These are phyloP conservation scores for Insectozyma bohioensis DNA, from an alignment of 1,139 yeast species.

Conservation along the genomic window DNA sequence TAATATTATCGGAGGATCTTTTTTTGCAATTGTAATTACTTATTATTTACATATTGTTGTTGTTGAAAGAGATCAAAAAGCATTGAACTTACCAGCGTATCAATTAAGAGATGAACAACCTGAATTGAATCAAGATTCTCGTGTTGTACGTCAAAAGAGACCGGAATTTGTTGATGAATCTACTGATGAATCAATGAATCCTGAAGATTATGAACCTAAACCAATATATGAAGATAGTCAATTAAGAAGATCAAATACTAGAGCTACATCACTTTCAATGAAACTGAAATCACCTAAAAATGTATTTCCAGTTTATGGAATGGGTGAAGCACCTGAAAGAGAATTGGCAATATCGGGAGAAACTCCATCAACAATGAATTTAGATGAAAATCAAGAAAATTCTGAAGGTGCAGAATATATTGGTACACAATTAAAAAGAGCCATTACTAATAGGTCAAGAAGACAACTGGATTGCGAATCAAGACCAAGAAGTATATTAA, in stretches of 20 bases:
- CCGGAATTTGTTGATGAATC: slow-evolving; percentile 14
- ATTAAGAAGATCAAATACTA: slow-evolving; percentile 8
- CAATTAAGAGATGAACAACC: slow-evolving; percentile 81
- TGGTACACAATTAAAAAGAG: slow-evolving; percentile 28
- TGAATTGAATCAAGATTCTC: slow-evolving; percentile 68
- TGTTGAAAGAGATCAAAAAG: slow-evolving; percentile 65
- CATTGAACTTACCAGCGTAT: slow-evolving; percentile 60
- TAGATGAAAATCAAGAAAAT: slow-evolving; percentile 9
- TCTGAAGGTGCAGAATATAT: slow-evolving; percentile 26
- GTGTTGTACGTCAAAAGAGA: slow-evolving; percentile 56
- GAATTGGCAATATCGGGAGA: slow-evolving; percentile 59
- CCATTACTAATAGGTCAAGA: slow-evolving; percentile 11
- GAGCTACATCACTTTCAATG: slow-evolving; percentile 4
- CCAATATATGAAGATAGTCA: slow-evolving; percentile 11
- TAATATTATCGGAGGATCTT: slow-evolving; percentile 67
- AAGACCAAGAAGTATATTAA: no score
- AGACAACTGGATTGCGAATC: slow-evolving; percentile 9
- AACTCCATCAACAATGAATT: slow-evolving; percentile 4
- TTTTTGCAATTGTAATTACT: slow-evolving; percentile 61
- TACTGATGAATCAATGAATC: slow-evolving; percentile 8
- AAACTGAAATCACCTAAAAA: slow-evolving; percentile 58
- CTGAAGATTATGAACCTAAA: slow-evolving; percentile 7
- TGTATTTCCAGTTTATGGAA: slow-evolving; percentile 75
- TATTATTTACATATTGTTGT: slow-evolving; percentile 69
- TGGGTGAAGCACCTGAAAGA: slow-evolving; percentile 60